Evolutionary conservation across 805 yeast species (phyloP), one percentile per base, ranked within the genome.

Genomic region (Saturnispora silvae): DNA sequence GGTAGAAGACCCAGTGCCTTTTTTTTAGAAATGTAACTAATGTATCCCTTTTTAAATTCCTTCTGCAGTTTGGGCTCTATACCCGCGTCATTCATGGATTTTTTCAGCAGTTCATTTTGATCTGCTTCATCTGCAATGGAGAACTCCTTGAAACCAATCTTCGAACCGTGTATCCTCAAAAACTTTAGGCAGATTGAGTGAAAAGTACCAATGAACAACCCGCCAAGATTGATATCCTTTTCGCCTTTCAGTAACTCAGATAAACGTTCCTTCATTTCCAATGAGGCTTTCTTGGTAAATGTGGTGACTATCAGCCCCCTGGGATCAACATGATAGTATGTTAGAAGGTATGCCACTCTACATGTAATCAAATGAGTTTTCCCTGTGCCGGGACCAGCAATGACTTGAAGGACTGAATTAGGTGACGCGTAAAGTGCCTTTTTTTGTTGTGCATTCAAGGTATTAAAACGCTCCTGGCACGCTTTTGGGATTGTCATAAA

Each of bases 221-320:
- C 64, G 1, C 62, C 48, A 3, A 56, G 53, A 17, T 50, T 38
- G 9, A 73, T 53, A 4, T 55, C 51, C 0, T 63, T 48, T 19
- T 33, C 20, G 3, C 46, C 56, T 5, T 50, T 34, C 6, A 75
- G 47, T 35, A 70, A 26, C 4, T 18, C 31, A 0, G 35, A 39
- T 15, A 89, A 57, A 29, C 97, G 64, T 23, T 73, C 79, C 10
- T 63, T 59, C 82, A 89, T 78, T 58, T 89, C 97, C 36, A 65
- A 70, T 2, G 96, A 94, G 0, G 98, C 97, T 49, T 81, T 83
- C 48, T 83, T 82, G 10, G 97, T 89, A 61, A 89, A 89, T 0
- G 97, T 87, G 5, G 96, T 84, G 16, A 87, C 92, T 1, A 89
- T 70, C 15, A 92, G 68, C 33, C 69, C 60, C 24, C 65, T 62